phyloP scores from a whole-genome alignment of 306 rosid species.

The Cyamopsis tetragonoloba region DNA sequence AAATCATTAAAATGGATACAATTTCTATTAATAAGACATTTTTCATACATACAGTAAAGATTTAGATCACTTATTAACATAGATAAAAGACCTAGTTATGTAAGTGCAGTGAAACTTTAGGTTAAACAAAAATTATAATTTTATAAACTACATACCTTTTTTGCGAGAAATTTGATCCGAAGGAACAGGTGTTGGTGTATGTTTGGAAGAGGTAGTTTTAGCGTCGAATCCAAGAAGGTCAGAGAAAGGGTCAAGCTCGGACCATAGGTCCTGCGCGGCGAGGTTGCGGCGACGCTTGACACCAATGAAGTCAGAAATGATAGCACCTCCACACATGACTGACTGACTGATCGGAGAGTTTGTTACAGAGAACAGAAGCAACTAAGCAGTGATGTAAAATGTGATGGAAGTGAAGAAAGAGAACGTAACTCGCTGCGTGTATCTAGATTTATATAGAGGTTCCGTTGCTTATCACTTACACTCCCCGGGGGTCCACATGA shows the following conservation, averaged over 20 bases:
- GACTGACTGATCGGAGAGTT: no score
- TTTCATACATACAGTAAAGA: no score
- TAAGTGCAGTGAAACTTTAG: no score
- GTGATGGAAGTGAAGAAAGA: not conserved
- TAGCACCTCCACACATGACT: conserved; percentile 98
- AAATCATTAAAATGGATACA: no score
- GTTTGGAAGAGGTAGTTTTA: not conserved
- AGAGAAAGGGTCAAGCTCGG: conserved; percentile 54
- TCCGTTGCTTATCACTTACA: not conserved
- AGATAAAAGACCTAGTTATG: no score
- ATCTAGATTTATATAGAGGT: conserved; percentile 31
- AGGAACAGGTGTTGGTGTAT: not conserved
- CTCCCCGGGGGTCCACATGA: not conserved
- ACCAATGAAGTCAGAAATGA: conserved; percentile 63
- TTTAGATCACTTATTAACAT: no score
- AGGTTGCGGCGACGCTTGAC: conserved; percentile 46
- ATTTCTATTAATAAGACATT: no score
- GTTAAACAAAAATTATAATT: no score
- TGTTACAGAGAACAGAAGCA: no score
- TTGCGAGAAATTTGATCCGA: not conserved
- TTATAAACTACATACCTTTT: conserved; percentile 20
- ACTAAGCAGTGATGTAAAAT: no score
- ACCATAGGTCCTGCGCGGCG: conserved; percentile 48
- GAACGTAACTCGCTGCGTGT: not conserved
- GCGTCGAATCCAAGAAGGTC: conserved; percentile 54